A percentile compares a stretch with the other conserved stretches of the same genome.
These are phyloP conservation scores for Sugiyamaella grinbergsii DNA, from an alignment of 1,139 yeast species.

Conservation along the genomic window DNA sequence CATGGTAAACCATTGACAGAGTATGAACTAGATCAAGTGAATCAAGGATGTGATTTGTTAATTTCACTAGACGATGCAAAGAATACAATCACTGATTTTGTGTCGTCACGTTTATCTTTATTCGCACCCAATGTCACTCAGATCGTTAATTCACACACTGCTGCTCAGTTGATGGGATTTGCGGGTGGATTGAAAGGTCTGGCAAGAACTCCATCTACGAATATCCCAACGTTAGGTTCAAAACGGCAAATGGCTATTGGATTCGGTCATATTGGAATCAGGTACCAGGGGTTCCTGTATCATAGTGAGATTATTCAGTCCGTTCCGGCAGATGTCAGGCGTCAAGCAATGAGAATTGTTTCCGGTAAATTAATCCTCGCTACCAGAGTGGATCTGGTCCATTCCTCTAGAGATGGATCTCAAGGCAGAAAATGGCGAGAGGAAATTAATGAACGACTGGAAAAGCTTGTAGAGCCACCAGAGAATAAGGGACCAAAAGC, in stretches of 20 bases:
- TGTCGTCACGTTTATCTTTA: conserved; percentile 56
- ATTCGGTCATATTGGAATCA: conserved; percentile 48
- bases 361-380: conserved; percentile 82
- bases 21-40: conserved; percentile 47
- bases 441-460: conserved; percentile 65
- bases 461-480: conserved; percentile 78
- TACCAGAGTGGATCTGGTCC: conserved; percentile 71
- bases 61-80: conserved; percentile 51
- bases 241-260: conserved; percentile 54
- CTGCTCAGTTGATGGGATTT: conserved; percentile 72
- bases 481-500: conserved; percentile 70
- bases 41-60: conserved; percentile 53
- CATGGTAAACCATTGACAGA: conserved; percentile 43
- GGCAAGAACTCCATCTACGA: conserved; percentile 77
- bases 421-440: conserved; percentile 60
- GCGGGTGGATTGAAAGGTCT: conserved; percentile 73
- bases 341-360: conserved; percentile 74
- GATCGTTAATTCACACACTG: conserved; percentile 69
- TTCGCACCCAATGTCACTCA: conserved; percentile 83
- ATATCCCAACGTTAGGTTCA: conserved; percentile 76
- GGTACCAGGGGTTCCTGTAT: conserved; percentile 63
- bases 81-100: conserved; percentile 52
- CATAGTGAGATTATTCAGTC: conserved; percentile 43
- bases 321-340: conserved; percentile 59
- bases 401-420: conserved; percentile 50